Evolutionary conservation across 352 stramenopile genomes (phyloP).

Genomic region (Albugo laibachii): DNA sequence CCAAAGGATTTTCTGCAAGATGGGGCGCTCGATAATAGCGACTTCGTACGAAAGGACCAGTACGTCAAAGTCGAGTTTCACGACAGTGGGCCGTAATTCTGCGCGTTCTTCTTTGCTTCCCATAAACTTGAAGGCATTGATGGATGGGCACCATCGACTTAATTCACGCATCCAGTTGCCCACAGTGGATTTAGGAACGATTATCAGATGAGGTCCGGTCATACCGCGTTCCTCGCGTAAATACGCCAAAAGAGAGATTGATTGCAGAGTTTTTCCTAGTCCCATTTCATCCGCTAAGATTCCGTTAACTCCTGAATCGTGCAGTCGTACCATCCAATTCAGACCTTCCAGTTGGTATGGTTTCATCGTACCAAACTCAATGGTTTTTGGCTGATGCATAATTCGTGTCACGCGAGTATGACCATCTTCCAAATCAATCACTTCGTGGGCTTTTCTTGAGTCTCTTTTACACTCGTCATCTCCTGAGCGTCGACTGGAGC

Average conservation of each 20-base stretch:
- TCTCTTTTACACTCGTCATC: conserved; percentile 30
- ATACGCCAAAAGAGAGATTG: conserved; percentile 93
- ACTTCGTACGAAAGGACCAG: conserved; percentile 86
- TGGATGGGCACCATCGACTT: conserved; percentile 88
- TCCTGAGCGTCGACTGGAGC: conserved; percentile 24
- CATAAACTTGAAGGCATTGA: conserved; percentile 93
- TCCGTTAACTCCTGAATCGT: conserved; percentile 76
- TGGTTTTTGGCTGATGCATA: conserved; percentile 58
- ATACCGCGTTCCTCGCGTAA: conserved; percentile 86
- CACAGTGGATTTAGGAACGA: conserved; percentile 95
- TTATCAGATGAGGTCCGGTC: conserved; percentile 94
- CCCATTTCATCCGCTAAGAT: conserved; percentile 80
- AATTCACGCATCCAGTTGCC: conserved; percentile 99
- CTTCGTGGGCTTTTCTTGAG: conserved; percentile 36
- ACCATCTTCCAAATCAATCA: conserved; percentile 46
- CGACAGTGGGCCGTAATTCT: conserved; percentile 74
- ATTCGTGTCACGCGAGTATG: conserved; percentile 63
- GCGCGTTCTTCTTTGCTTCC: conserved; percentile 87
- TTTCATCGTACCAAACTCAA: conserved; percentile 80
- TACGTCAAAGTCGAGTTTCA: conserved; percentile 80
- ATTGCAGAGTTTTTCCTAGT: conserved; percentile 93
- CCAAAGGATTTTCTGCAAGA: conserved; percentile 90
- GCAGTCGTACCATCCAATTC: conserved; percentile 87
- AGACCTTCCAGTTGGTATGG: conserved; percentile 74
- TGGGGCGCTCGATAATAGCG: conserved; percentile 87